Evolutionary conservation across 2,329 filamentous ascomycete species (phyloP).

Genomic region (Beauveria pseudobassiana): DNA sequence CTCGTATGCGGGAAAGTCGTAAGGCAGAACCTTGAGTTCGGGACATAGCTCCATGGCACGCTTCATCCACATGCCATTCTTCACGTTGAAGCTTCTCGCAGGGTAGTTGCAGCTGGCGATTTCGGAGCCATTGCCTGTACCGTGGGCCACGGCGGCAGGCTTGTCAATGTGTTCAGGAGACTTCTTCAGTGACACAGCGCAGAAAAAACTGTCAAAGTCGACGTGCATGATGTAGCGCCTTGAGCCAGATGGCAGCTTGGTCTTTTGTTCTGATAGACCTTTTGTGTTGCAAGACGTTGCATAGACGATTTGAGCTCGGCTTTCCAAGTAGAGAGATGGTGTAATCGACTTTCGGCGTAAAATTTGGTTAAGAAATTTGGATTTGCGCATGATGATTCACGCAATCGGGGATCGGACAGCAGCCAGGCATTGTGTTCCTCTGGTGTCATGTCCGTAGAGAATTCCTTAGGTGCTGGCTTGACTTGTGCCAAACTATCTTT

Average conservation of each 20-base stretch:
- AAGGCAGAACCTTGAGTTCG: conserved; percentile 81
- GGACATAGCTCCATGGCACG: conserved; percentile 75
- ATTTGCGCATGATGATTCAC: conserved; percentile 85
- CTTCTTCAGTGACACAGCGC: conserved; percentile 76
- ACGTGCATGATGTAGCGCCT: conserved; percentile 87
- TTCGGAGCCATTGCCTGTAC: conserved; percentile 76
- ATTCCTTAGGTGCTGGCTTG: conserved; percentile 5
- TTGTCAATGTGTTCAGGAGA: conserved; percentile 68
- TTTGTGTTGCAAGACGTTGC: conserved; percentile 70
- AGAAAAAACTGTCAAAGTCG: conserved; percentile 98
- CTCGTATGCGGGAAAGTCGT: conserved; percentile 93
- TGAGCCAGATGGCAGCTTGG: conserved; percentile 51
- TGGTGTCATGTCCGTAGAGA: conserved; percentile 64
- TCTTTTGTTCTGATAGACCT: conserved; percentile 32
- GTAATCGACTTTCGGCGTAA: conserved; percentile 88
- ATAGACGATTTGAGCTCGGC: conserved; percentile 85
- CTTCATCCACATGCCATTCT: conserved; percentile 99
- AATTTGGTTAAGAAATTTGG: conserved; percentile 91
- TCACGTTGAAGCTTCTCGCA: conserved; percentile 77
- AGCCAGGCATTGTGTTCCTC: conserved; percentile 89
- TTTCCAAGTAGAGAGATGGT: conserved; percentile 96
- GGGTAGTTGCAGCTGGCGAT: conserved; percentile 98
- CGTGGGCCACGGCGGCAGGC: conserved; percentile 84
- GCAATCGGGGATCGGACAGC: conserved; percentile 74
- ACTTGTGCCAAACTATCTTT: too few species aligned